Percentiles rank a stretch among this genome's conserved stretches.
Evolutionary conservation across 73 alveolate genomes (phyloP).

Genomic region (Blepharisma japonicum): DNA sequence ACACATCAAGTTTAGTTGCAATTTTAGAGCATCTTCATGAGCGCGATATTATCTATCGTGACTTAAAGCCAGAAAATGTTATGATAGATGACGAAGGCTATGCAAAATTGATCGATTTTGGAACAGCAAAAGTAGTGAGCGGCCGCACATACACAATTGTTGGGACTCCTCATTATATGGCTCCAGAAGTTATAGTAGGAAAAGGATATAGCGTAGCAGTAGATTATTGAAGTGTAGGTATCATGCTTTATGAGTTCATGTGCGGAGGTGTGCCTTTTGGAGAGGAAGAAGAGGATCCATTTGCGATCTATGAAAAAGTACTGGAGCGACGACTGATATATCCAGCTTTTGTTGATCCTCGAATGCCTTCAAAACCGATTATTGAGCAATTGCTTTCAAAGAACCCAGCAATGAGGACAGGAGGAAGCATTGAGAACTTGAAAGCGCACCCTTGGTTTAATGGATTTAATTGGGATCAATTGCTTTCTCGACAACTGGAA

Average conservation of each 20-base stretch:
- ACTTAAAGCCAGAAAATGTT: slow-evolving; percentile 41
- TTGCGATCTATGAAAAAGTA: no score
- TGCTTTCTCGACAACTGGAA: no score
- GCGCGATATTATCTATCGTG: slow-evolving; percentile 37
- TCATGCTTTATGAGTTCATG: slow-evolving; percentile 41
- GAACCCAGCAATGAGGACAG: no score
- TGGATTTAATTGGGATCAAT: no score
- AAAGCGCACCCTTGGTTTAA: no score
- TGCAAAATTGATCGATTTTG: slow-evolving; percentile 44
- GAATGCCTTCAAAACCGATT: no score
- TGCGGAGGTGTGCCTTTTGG: slow-evolving; percentile 24
- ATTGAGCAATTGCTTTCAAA: no score
- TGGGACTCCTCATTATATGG: slow-evolving; percentile 51
- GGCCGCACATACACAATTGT: slow-evolving; percentile 36
- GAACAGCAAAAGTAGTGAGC: slow-evolving; percentile 38
- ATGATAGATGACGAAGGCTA: slow-evolving; percentile 43
- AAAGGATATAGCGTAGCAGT: slow-evolving; percentile 41
- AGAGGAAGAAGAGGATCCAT: no score
- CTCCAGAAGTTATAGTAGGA: slow-evolving; percentile 45
- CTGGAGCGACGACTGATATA: no score
- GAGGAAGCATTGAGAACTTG: no score
- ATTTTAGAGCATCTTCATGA: slow-evolving; percentile 11
- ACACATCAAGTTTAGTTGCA: no score
- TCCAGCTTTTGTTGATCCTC: no score
- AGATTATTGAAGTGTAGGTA: slow-evolving; percentile 42